Evolutionary conservation across 495 filamentous ascomycete genomes (phyloP).

Genomic region (Trichoderma parareesei): DNA sequence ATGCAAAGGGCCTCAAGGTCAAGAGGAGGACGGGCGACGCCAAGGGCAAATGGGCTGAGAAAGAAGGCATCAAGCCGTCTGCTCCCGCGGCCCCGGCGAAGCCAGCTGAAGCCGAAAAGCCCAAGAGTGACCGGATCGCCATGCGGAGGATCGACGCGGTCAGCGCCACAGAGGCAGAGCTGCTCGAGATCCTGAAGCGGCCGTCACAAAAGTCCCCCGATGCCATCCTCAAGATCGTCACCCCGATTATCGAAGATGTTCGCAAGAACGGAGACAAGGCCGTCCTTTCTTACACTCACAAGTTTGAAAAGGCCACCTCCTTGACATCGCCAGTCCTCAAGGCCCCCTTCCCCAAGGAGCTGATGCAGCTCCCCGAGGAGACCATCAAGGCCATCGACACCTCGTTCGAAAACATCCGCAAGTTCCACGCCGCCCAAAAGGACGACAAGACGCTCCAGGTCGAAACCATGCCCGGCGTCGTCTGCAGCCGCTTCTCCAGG

Average conservation of each 20-base stretch:
- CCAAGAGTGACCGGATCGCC: constrained; percentile 56
- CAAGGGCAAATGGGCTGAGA: constrained; percentile 80
- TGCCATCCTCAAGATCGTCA: constrained; percentile 78
- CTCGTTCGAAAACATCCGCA: constrained; percentile 86
- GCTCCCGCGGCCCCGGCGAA: constrained; percentile 23
- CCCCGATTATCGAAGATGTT: constrained; percentile 83
- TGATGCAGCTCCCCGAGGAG: constrained; percentile 79
- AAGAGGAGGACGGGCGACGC: constrained; percentile 87
- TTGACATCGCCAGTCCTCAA: constrained; percentile 79
- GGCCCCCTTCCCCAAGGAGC: constrained; percentile 71
- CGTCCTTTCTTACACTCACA: constrained; percentile 85
- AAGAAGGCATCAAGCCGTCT: constrained; percentile 54
- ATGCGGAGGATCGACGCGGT: constrained; percentile 73
- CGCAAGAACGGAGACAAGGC: constrained; percentile 74
- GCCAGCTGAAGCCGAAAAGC: constrained; percentile 35
- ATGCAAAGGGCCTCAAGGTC: constrained; percentile 89
- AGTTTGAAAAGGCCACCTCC: constrained; percentile 91
- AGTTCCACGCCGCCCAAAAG: constrained; percentile 85
- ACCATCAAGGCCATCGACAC: constrained; percentile 86
- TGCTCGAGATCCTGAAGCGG: constrained; percentile 66
- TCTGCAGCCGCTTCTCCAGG: constrained; percentile 86
- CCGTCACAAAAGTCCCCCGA: constrained; percentile 91
- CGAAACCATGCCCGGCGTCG: constrained; percentile 95
- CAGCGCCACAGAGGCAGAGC: constrained; percentile 47
- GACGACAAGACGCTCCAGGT: constrained; percentile 71